Evolutionary conservation across 345 rosid genomes (phyloP).

Genomic region (Odontarrhena argentea): DNA sequence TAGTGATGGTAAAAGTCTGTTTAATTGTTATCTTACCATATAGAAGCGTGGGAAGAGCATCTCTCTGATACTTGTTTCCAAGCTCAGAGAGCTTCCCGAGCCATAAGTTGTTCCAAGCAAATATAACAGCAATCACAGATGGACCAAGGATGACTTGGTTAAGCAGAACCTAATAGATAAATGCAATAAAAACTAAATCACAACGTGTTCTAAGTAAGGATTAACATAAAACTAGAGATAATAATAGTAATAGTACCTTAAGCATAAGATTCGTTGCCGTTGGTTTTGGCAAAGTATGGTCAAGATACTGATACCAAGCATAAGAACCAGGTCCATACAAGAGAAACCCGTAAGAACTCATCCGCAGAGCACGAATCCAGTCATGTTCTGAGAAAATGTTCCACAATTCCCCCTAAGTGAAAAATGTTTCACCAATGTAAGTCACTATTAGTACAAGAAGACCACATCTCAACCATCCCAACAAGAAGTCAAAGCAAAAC

Average conservation of each 20-base stretch:
- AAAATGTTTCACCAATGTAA: constrained; percentile 16
- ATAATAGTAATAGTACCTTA: constrained; percentile 52
- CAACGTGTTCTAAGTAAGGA: not conserved
- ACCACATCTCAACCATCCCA: not conserved
- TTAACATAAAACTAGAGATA: not conserved
- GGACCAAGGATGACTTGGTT: constrained; percentile 95
- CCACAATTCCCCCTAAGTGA: constrained; percentile 49
- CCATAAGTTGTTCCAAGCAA: constrained; percentile 96
- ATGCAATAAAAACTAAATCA: not conserved
- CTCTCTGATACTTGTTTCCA: constrained; percentile 69
- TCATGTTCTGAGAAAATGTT: constrained; percentile 64
- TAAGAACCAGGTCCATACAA: constrained; percentile 91
- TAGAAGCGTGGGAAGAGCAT: constrained; percentile 80
- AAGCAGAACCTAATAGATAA: constrained; percentile 60
- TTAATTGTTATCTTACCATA: constrained; percentile 51
- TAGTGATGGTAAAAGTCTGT: not conserved
- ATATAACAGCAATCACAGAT: constrained; percentile 77
- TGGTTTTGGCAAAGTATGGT: constrained; percentile 68
- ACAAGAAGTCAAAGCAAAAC: not conserved
- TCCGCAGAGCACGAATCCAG: constrained; percentile 82
- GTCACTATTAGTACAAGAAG: not conserved
- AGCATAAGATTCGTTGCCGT: constrained; percentile 60
- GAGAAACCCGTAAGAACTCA: constrained; percentile 89
- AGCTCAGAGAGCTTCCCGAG: constrained; percentile 72
- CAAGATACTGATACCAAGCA: constrained; percentile 85